phyloP scores from a whole-genome alignment of 2,329 filamentous ascomycete species.

The Amylocarpus encephaloides region DNA sequence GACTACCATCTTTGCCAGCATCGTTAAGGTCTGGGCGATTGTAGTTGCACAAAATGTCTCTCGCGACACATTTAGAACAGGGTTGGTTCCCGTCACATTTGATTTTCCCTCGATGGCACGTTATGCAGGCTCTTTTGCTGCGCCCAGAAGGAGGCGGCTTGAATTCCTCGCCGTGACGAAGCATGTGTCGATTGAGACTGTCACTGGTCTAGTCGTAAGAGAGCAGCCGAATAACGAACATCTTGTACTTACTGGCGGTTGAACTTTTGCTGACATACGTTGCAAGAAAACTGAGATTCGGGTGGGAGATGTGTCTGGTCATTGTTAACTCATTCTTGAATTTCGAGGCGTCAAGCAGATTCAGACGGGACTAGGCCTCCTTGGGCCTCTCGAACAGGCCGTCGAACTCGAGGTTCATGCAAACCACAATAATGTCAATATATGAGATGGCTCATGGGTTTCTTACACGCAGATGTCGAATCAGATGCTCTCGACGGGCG shows the following conservation, averaged over 20 bases:
- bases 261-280: slow-evolving; percentile 22
- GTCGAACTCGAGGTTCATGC: too few relatives aligned
- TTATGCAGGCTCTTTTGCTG: slow-evolving; percentile 37
- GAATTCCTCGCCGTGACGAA: slow-evolving; percentile 22
- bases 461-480: slow-evolving; percentile 12
- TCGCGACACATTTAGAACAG: slow-evolving; percentile 37
- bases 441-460: too few relatives aligned
- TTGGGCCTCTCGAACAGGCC: too few relatives aligned
- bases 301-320: slow-evolving; percentile 18
- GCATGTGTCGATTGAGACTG: slow-evolving; percentile 25
- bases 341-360: too few relatives aligned
- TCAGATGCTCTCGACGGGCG: slow-evolving; percentile 25
- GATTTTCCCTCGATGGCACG: slow-evolving; percentile 41
- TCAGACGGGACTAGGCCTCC: too few relatives aligned
- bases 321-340: not conserved
- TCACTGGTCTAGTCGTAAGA: slow-evolving; percentile 15
- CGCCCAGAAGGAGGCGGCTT: slow-evolving; percentile 24
- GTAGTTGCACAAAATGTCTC: slow-evolving; percentile 36
- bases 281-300: slow-evolving; percentile 14
- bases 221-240: not conserved
- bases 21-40: not conserved
- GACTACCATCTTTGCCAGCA: too few relatives aligned
- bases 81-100: slow-evolving; percentile 38
- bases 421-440: too few relatives aligned
- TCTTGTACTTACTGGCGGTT: slow-evolving; percentile 21